A percentile compares a stretch with the other conserved stretches of the same genome.
phyloP scores from a whole-genome alignment of 169 alveolate species.

The Theileria equi region DNA sequence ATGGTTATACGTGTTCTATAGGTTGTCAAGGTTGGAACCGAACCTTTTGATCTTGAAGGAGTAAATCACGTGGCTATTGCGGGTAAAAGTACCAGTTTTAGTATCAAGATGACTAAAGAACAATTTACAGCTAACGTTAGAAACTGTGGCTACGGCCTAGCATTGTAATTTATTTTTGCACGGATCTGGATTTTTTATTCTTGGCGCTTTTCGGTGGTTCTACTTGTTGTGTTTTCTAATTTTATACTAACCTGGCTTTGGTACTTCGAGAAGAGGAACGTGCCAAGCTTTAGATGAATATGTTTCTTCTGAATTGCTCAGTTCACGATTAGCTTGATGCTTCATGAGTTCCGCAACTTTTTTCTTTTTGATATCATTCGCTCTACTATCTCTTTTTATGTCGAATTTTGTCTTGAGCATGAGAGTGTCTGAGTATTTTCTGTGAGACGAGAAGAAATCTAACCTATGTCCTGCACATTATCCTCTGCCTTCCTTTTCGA shows the following conservation, averaged over 20 bases:
- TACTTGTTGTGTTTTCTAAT: not conserved
- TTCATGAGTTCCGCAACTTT: not conserved
- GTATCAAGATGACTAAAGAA: conserved; percentile 57
- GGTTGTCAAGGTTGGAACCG: conserved; percentile 57
- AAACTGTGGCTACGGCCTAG: conserved; percentile 53
- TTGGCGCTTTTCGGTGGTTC: not conserved
- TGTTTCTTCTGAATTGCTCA: not conserved
- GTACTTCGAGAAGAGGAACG: conserved; percentile 18
- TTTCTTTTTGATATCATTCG: not conserved
- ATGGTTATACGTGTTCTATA: not conserved
- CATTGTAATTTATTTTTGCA: conserved; percentile 1
- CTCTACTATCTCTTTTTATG: not conserved
- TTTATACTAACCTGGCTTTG: not conserved
- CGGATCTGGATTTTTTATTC: not conserved
- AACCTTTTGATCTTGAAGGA: conserved; percentile 30
- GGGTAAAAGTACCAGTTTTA: conserved; percentile 38
- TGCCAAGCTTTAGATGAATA: conserved; percentile 24
- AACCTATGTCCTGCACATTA: conserved; percentile 5
- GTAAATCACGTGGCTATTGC: conserved; percentile 53
- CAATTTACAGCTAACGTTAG: conserved; percentile 43
- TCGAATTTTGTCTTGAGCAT: not conserved
- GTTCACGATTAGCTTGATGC: conserved; percentile 1
- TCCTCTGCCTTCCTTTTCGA: not conserved
- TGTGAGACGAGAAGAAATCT: not conserved
- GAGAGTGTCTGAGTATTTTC: not conserved